phyloP scores from a whole-genome alignment of 495 filamentous ascomycete species.

The Podospora tetraspora region DNA sequence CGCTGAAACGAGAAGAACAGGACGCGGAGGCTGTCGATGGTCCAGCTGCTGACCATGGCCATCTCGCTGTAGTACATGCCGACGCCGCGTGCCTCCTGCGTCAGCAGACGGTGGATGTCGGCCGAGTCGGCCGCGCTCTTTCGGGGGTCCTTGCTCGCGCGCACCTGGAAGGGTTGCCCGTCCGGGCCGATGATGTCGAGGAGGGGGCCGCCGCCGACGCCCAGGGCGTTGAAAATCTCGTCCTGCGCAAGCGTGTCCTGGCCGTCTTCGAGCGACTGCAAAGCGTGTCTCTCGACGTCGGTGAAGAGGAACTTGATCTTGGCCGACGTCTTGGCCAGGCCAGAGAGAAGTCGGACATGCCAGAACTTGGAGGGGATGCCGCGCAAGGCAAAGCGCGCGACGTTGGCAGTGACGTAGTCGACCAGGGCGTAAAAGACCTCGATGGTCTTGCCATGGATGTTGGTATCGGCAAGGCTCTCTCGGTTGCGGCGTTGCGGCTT shows the following conservation, averaged over 20 bases:
- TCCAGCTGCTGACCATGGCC: too few species aligned
- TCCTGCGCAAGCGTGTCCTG: background rate
- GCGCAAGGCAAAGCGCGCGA: background rate
- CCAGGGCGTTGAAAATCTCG: background rate
- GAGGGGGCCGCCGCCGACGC: too few species aligned
- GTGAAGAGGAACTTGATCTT: conserved; percentile 7
- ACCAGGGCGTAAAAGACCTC: conserved; percentile 1
- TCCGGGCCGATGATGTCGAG: too few species aligned
- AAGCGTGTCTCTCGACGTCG: background rate
- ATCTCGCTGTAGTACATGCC: too few species aligned
- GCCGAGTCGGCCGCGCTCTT: too few species aligned
- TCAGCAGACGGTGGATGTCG: too few species aligned
- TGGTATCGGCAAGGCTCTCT: too few species aligned
- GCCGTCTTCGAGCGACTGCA: background rate
- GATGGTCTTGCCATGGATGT: too few species aligned
- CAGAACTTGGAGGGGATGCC: conserved; percentile 2
- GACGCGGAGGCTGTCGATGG: background rate
- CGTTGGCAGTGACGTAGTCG: conserved; percentile 7
- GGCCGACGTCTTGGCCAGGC: conserved; percentile 1
- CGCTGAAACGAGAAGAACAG: background rate
- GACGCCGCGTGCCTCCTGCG: too few species aligned
- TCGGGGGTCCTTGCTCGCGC: too few species aligned
- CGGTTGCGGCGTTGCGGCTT: too few species aligned
- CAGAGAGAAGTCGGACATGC: background rate
- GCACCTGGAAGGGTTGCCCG: too few species aligned